These are phyloP conservation scores for Dioszegia hungarica DNA, from an alignment of 768 basidiomycete genomes.

Conservation along the genomic window DNA sequence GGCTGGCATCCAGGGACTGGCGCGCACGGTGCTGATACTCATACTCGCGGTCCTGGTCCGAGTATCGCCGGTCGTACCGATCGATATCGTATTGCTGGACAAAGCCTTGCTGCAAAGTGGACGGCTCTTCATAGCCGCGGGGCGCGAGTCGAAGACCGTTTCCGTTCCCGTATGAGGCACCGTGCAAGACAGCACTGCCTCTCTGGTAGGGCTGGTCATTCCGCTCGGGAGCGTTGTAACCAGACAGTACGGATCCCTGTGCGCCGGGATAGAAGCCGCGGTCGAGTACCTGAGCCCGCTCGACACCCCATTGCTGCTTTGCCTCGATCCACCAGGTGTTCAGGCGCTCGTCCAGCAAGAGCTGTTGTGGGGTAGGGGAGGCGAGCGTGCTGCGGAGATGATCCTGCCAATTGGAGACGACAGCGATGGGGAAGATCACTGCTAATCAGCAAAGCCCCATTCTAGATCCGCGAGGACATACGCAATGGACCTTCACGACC, in stretches of 20 bases:
- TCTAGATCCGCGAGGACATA: slow-evolving; percentile 15
- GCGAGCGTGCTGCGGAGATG: slow-evolving; percentile 21
- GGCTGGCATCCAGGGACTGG: no score
- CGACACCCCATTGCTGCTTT: slow-evolving; percentile 32
- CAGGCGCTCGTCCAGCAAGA: slow-evolving; percentile 25
- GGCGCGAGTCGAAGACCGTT: no score
- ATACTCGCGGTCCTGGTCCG: no score
- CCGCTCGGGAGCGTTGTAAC: no score
- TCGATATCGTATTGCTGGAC: no score
- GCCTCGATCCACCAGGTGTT: slow-evolving; percentile 33
- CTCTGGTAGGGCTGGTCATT: no score
- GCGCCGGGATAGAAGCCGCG: background rate
- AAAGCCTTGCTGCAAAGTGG: no score
- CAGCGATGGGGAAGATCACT: slow-evolving; percentile 44
- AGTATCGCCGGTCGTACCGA: no score
- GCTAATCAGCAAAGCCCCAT: background rate
- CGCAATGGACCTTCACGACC: slow-evolving; percentile 41
- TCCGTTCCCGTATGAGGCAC: no score
- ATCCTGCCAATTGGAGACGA: slow-evolving; percentile 44
- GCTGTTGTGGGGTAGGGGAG: slow-evolving; percentile 15
- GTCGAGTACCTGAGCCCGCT: slow-evolving; percentile 16
- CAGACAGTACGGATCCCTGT: background rate
- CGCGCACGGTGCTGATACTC: background rate
- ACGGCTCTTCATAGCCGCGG: no score
- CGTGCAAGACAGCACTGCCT: no score